phyloP scores from a whole-genome alignment of 2,329 filamentous ascomycete species.

The Stagonosporopsis vannaccii region DNA sequence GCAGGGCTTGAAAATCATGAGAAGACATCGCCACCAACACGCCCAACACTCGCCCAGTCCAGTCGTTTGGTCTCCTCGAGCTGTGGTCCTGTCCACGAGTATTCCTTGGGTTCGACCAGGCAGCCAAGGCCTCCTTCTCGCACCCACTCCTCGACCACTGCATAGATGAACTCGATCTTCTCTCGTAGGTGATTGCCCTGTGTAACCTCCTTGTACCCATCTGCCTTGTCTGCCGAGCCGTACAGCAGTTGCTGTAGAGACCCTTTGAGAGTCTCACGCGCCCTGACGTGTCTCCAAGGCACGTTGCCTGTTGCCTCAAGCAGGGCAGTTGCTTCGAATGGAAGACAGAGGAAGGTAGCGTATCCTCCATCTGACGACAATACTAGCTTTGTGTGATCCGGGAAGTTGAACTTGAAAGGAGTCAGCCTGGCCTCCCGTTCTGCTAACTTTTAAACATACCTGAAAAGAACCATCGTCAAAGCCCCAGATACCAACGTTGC shows the following conservation, averaged over 20 bases:
- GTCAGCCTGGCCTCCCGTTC: not conserved
- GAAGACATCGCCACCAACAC: constrained; percentile 55
- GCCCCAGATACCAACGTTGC: constrained; percentile 81
- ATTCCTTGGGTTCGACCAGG: constrained; percentile 43
- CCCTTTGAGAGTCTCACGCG: constrained; percentile 74
- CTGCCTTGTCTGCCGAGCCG: constrained; percentile 58
- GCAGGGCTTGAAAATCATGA: constrained; percentile 31
- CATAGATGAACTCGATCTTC: constrained; percentile 76
- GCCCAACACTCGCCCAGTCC: constrained; percentile 58
- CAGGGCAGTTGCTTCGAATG: constrained; percentile 71
- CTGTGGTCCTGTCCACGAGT: constrained; percentile 55
- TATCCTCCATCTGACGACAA: constrained; percentile 76
- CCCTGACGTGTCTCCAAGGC: constrained; percentile 72
- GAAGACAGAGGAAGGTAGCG: constrained; percentile 80
- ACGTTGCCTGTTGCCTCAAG: constrained; percentile 68
- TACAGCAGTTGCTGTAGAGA: constrained; percentile 77
- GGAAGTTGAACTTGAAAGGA: constrained; percentile 78
- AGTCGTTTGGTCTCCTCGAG: constrained; percentile 54
- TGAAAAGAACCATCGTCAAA: constrained; percentile 82
- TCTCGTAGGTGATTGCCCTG: constrained; percentile 74
- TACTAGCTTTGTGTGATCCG: constrained; percentile 86
- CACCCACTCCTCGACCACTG: constrained; percentile 75
- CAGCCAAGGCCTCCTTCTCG: constrained; percentile 71
- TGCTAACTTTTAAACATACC: constrained; percentile 54
- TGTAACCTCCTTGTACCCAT: constrained; percentile 62